phyloP scores from a whole-genome alignment of 169 alveolate species.

The Neospora caninum region DNA sequence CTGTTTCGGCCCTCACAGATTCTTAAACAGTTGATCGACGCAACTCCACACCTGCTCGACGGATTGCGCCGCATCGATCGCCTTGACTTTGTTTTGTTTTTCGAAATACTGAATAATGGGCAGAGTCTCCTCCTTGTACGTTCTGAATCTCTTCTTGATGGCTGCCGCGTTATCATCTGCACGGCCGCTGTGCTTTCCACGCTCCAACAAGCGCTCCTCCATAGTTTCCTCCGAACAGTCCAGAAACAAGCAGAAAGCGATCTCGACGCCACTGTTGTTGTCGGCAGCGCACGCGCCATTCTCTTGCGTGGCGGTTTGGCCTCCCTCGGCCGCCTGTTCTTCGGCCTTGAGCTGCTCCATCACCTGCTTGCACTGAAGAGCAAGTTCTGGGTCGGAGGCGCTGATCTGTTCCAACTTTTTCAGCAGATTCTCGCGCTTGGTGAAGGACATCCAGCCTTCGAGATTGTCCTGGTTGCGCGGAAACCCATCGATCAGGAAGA shows the following conservation, averaged over 20 bases:
- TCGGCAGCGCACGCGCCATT: neutral
- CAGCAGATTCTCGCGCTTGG: neutral
- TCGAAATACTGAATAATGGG: slow-evolving; percentile 85
- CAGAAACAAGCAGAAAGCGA: slow-evolving; percentile 73
- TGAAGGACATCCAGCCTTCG: slow-evolving; percentile 84
- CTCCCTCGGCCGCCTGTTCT: neutral
- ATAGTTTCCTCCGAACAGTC: slow-evolving; percentile 80
- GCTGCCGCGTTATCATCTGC: slow-evolving; percentile 91
- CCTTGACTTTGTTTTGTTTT: slow-evolving; percentile 65
- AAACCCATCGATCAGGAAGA: slow-evolving; percentile 95
- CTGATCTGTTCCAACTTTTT: neutral
- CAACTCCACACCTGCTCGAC: slow-evolving; percentile 72
- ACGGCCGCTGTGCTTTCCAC: slow-evolving; percentile 90
- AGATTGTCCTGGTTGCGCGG: slow-evolving; percentile 93
- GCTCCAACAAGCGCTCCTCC: slow-evolving; percentile 79
- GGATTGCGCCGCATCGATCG: slow-evolving; percentile 68
- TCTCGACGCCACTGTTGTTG: slow-evolving; percentile 69
- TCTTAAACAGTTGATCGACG: slow-evolving; percentile 39
- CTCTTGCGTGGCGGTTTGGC: neutral
- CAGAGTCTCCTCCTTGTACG: slow-evolving; percentile 83
- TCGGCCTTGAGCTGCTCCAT: neutral
- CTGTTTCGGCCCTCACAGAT: neutral
- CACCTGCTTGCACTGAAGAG: neutral
- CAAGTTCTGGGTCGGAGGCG: neutral
- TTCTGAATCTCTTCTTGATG: slow-evolving; percentile 84